Conservation (phyloP, 805 yeast genomes). For the Scheffersomyces coipomensis region DNA sequence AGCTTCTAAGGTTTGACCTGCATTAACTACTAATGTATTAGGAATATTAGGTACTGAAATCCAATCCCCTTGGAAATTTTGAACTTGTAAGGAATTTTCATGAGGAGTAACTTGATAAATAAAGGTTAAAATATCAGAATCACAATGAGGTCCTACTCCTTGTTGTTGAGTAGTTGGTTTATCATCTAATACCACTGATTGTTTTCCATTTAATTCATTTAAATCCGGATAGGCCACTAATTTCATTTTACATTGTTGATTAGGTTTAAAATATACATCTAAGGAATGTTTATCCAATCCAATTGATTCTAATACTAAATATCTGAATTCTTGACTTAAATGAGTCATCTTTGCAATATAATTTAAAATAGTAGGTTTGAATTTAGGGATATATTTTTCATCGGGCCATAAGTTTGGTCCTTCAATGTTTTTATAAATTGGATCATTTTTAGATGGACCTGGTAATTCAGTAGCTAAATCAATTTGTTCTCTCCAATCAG, state of each 20-base stretch:
- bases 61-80: constrained; percentile 57
- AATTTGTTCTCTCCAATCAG: constrained; percentile 63
- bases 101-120: constrained; percentile 56
- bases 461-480: constrained; percentile 56
- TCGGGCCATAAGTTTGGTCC: constrained; percentile 62
- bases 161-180: constrained; percentile 40
- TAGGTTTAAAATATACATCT: constrained; percentile 48
- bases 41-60: constrained; percentile 50
- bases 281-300: constrained; percentile 46
- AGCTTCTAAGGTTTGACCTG: constrained; percentile 62
- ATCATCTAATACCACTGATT: constrained; percentile 25
- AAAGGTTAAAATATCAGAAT: constrained; percentile 59
- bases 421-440: constrained; percentile 47
- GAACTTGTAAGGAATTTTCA: constrained; percentile 52
- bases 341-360: constrained; percentile 47
- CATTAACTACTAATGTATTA: constrained; percentile 52
- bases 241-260: constrained; percentile 54
- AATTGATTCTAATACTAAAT: constrained; percentile 55
- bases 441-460: constrained; percentile 37
- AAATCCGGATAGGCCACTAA: constrained; percentile 56
- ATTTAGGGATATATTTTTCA: constrained; percentile 37
- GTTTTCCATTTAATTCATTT: constrained; percentile 15
- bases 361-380: constrained; percentile 36
- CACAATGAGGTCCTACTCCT: constrained; percentile 69
- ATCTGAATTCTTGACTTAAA: constrained; percentile 41